phyloP scores from a whole-genome alignment of 2,329 filamentous ascomycete genomes.

The Ophiostoma quercus region DNA sequence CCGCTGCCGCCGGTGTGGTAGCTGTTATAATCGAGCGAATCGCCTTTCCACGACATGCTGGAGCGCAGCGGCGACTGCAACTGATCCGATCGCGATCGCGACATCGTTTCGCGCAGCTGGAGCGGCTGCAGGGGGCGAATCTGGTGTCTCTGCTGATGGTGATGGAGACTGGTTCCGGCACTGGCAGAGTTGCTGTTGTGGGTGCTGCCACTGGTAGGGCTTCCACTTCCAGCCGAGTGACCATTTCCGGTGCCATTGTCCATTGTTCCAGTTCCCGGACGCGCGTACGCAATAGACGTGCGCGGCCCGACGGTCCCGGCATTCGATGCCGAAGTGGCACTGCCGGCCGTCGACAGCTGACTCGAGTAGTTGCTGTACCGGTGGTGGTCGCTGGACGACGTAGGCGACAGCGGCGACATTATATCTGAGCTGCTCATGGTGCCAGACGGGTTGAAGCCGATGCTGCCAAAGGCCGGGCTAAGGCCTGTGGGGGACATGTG shows the following conservation, averaged over 20 bases:
- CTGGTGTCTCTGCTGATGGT: constrained; percentile 38
- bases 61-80: constrained; percentile 55
- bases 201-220: background rate
- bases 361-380: constrained; percentile 46
- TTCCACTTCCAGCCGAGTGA: background rate
- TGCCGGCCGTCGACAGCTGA: constrained; percentile 29
- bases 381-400: constrained; percentile 35
- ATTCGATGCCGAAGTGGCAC: constrained; percentile 36
- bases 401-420: constrained; percentile 53
- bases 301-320: constrained; percentile 31
- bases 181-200: background rate
- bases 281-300: background rate
- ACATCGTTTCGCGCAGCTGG: constrained; percentile 53
- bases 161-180: constrained; percentile 38
- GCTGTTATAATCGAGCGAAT: constrained; percentile 50
- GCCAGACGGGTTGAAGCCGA: constrained; percentile 56
- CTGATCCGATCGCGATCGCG: constrained; percentile 52
- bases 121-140: constrained; percentile 53
- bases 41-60: constrained; percentile 60
- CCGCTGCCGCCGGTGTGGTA: constrained; percentile 33
- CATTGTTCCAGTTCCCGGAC: background rate
- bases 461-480: constrained; percentile 61
- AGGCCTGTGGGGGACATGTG: constrained; percentile 58
- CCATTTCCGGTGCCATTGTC: background rate
- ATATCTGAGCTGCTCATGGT: constrained; percentile 49